Percentiles rank a stretch among this genome's conserved stretches.
phyloP scores from a whole-genome alignment of 2,329 filamentous ascomycete genomes.

The Juglanconis oblonga region DNA sequence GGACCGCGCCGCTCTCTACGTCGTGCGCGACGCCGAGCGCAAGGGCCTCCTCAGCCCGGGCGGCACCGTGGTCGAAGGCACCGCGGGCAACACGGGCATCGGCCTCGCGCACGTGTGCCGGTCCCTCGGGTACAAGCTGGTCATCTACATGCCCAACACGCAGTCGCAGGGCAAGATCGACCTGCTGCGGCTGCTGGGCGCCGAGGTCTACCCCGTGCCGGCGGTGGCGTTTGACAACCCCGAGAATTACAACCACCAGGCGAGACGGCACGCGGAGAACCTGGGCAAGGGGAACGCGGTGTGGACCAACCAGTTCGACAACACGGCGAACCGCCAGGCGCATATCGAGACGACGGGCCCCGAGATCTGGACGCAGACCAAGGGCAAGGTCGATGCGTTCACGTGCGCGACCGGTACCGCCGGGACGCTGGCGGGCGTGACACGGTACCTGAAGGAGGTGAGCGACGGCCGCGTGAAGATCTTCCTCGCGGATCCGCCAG shows the following conservation, averaged over 20 bases:
- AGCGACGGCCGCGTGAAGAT: constrained; percentile 76
- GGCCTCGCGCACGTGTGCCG: constrained; percentile 95
- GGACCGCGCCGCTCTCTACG: constrained; percentile 91
- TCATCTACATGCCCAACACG: constrained; percentile 99
- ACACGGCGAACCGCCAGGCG: constrained; percentile 86
- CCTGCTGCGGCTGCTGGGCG: constrained; percentile 82
- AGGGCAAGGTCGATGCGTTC: constrained; percentile 84
- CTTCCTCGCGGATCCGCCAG: constrained; percentile 91
- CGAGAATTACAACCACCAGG: constrained; percentile 97
- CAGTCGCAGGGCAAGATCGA: constrained; percentile 98
- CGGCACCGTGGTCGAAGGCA: constrained; percentile 95
- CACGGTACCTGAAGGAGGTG: constrained; percentile 82
- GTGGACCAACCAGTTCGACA: constrained; percentile 99
- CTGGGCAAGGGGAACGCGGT: constrained; percentile 86
- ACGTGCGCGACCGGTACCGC: constrained; percentile 93
- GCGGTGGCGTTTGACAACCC: constrained; percentile 95
- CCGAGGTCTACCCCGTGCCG: constrained; percentile 93
- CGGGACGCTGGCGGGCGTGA: constrained; percentile 85
- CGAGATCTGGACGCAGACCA: constrained; percentile 94
- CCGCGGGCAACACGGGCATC: constrained; percentile 96
- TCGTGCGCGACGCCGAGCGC: constrained; percentile 91
- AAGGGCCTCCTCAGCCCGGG: constrained; percentile 77
- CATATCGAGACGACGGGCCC: constrained; percentile 97
- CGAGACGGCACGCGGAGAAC: constrained; percentile 79
- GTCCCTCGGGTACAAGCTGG: constrained; percentile 85